Base-by-base conservation (phyloP, 148 eudicot genomes). In the Silene latifolia region DNA sequence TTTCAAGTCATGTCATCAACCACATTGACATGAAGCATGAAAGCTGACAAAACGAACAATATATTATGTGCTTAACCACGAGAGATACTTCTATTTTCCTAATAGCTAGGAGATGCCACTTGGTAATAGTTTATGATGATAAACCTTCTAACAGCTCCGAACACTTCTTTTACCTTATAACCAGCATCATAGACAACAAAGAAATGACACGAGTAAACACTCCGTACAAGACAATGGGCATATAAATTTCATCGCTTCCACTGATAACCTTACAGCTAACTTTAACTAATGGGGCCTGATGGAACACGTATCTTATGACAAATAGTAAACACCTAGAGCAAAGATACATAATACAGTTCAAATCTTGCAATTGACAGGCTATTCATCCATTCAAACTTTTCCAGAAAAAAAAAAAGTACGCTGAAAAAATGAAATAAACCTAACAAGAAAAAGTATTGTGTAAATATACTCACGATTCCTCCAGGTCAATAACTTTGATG, bases 401-500 rank as follows among this genome's bases (percentile, higher is more conserved):
- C 24, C 61, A 63, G 24, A 63, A 42, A 25, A 64, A 14, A 3
- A 19, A 58, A 68, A 1, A 61, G 42, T 13, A 23, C 63, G 11
- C 7, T 23, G 25, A 57, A 66, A 66, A 24, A 56, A 66, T 48
- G 14, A 23, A 35, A 39, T 23, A 48, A 18, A 27, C 69, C 67
- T 5, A 29, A 32, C 21, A 18, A 17, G 47, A 67, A 60, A 21
- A 68, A 69, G 17, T 65, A 35, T 44, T 63, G 78, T 44, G 60
- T 60, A 62, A 15, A 62, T 72, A 67, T 61, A 90, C 98, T 95
- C 83, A 92, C 98, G 97, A 89, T 86, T 95, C 98, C 80, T 92
- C 98, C 72, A 95, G 84, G 84, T 95, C 98, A 79, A 92, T 90
- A 72, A 89, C 96, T 83, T 95, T 95, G 39, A 95, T 88, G 63